phyloP scores from a whole-genome alignment of 257 asterid species.

The Capsicum chinense region DNA sequence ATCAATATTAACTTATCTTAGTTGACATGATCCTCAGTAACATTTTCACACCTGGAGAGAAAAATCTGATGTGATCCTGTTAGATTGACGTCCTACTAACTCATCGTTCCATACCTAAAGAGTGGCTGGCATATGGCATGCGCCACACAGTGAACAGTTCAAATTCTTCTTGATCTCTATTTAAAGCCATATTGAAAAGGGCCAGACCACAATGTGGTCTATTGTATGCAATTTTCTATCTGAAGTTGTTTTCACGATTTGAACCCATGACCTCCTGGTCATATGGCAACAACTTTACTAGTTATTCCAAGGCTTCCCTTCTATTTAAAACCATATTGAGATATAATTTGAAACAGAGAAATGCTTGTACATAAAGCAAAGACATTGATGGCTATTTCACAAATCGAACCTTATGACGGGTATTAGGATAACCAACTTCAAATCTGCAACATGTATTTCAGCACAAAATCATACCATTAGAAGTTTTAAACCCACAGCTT shows the following conservation, averaged over 20 bases:
- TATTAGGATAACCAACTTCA: background rate
- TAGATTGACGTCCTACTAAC: background rate
- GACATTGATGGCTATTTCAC: background rate
- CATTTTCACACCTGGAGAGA: too few species aligned
- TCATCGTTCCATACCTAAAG: background rate
- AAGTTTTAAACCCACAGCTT: background rate
- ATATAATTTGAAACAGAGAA: background rate
- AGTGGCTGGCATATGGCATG: background rate
- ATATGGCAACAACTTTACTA: too few species aligned
- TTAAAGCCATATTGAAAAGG: background rate
- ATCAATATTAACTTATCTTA: background rate
- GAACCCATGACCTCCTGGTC: too few species aligned
- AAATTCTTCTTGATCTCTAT: background rate
- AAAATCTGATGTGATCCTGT: background rate
- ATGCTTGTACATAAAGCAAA: background rate
- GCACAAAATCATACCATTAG: constrained; percentile 4
- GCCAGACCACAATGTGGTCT: too few species aligned
- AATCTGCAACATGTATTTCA: background rate
- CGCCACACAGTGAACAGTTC: background rate
- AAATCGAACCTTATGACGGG: background rate
- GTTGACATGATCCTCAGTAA: too few species aligned
- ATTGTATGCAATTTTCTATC: too few species aligned
- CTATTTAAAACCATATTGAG: background rate
- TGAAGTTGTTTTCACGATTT: too few species aligned
- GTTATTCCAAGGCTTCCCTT: background rate